Base-by-base conservation (phyloP, 2,329 filamentous ascomycete species). In the Xylaria arbuscula region DNA sequence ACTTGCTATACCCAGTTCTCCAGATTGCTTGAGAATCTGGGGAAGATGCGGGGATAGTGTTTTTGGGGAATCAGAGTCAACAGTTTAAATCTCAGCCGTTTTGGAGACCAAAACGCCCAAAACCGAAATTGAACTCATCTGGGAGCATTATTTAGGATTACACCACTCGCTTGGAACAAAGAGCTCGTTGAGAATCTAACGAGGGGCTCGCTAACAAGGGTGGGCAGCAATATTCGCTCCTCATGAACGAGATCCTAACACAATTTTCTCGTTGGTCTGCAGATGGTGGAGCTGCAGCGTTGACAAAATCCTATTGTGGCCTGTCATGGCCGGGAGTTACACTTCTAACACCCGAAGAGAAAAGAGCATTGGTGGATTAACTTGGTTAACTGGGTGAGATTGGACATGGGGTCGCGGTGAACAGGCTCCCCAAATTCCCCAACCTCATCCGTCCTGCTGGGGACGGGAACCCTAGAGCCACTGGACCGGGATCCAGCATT, bases 281-380 rank as follows among this genome's bases (percentile, higher is more conserved):
- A 48, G 32, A 36, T 32, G 22, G 54, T 38, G 60, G 28, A 56
- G 17, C 28, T 47, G 15, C 19, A 15, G 10, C 22, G 40, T 47
- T 59, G 47, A 51, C 28, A 59, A 55, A 51, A 32, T 51, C 13
- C 19, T 42, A 9, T 34, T 11, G 19, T 60, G 47, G n/a, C 51
- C 47, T 57, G 32, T 47, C n/a, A 34, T 50, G 32, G 22, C 24
- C 67, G 54, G 54, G 42, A 56, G 32, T 38, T 60, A 24, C 36
- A 50, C 11, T 34, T 42, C 34, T 9, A 28, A 34, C 15, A 47
- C 13, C 62, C 68, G 58, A 63, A 24, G 32, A 53, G 45, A 19
- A 32, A 2, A 53, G 28, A 24, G 61, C 56, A 71, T 71, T 71
- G 69, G 69, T 71, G 69, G 69, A 71, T 65, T 63, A 71, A 59